A percentile compares a stretch with the other conserved stretches of the same genome.
These are phyloP conservation scores for Chenopodium album DNA, from an alignment of 148 eudicot species.

Conservation along the genomic window DNA sequence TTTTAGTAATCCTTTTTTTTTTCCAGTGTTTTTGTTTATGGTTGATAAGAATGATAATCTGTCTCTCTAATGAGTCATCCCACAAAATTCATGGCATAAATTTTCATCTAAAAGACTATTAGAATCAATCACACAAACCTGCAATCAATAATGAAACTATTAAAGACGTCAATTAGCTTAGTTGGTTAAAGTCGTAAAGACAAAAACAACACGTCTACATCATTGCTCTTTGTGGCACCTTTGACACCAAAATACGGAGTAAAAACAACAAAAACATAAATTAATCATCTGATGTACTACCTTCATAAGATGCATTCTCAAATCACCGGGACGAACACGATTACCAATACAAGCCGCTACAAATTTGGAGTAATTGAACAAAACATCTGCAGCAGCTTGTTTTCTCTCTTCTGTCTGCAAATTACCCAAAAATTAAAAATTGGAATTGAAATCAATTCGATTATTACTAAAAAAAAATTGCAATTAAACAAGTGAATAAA, in stretches of 20 bases:
- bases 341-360: conserved; percentile 70
- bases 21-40: neutral
- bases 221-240: no score
- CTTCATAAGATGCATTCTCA: conserved; percentile 91
- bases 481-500: neutral
- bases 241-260: no score
- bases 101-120: neutral
- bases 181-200: neutral
- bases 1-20: neutral
- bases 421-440: neutral
- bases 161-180: neutral
- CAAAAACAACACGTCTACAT: no score
- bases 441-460: neutral
- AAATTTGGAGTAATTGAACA: conserved; percentile 74
- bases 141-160: neutral
- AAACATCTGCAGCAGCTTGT: conserved; percentile 89
- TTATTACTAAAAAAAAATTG: neutral
- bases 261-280: neutral
- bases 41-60: neutral
- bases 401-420: conserved; percentile 70
- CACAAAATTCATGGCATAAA: neutral
- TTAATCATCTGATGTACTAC: conserved; percentile 24
- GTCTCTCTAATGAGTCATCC: neutral
- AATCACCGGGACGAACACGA: conserved; percentile 78
- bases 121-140: neutral